Conservation (phyloP, 345 rosid species). For the Toxicodendron radicans region DNA sequence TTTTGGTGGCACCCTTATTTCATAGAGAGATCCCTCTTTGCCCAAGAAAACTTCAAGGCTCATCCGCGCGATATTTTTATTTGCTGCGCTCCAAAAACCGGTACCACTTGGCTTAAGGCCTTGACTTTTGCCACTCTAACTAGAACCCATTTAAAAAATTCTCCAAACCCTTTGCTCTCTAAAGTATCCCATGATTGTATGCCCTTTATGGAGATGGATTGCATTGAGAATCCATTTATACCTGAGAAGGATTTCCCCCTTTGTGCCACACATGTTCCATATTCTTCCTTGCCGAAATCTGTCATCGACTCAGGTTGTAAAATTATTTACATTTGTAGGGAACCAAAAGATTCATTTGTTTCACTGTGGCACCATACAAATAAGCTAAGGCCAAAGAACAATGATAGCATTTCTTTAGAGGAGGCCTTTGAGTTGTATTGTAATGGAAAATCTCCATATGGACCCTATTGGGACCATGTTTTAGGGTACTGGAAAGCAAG, state of each 20-base stretch:
- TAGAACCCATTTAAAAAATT: not conserved
- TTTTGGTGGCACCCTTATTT: too few relatives aligned
- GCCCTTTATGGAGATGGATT: not conserved
- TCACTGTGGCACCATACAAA: not conserved
- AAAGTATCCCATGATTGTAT: conserved; percentile 1
- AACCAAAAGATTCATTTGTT: conserved; percentile 14
- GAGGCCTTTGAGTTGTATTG: conserved; percentile 13
- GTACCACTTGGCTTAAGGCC: conserved; percentile 20
- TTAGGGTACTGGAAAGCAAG: conserved; percentile 33
- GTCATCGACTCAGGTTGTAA: not conserved
- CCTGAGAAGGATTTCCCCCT: too few relatives aligned
- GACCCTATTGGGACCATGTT: conserved; percentile 41
- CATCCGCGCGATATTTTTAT: not conserved
- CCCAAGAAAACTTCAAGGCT: conserved; percentile 6
- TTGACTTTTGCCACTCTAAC: conserved; percentile 11
- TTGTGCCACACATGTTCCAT: too few relatives aligned
- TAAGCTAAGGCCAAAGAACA: not conserved
- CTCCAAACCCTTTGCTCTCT: not conserved
- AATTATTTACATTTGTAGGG: conserved; percentile 16
- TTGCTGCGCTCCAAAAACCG: not conserved
- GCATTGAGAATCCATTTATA: not conserved
- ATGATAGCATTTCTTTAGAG: not conserved
- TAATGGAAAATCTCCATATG: not conserved
- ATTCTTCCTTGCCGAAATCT: too few relatives aligned
- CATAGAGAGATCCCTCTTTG: not conserved